These are phyloP conservation scores for Mycena vulgaris DNA, from an alignment of 768 basidiomycete genomes.

Conservation along the genomic window DNA sequence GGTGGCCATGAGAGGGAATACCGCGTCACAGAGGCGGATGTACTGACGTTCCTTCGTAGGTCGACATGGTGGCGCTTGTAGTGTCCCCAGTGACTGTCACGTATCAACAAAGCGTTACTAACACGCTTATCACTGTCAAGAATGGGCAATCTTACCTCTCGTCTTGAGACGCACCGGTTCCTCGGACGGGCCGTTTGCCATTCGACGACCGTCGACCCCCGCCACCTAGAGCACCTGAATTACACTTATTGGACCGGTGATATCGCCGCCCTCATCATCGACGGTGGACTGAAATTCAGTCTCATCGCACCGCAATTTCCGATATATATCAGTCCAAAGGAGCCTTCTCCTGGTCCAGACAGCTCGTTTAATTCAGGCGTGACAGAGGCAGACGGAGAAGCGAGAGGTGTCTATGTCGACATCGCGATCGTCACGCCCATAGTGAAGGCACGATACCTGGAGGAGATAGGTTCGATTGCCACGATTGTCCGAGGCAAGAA, in stretches of 20 bases:
- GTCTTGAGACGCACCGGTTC: neutral
- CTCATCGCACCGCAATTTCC: constrained; percentile 17
- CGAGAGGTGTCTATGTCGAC: constrained; percentile 23
- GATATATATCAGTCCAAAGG: constrained; percentile 8
- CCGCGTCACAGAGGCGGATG: neutral
- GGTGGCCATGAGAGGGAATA: neutral
- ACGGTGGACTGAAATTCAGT: neutral
- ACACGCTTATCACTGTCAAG: neutral
- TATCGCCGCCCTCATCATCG: neutral
- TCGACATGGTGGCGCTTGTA: neutral
- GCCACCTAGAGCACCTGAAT: constrained; percentile 17
- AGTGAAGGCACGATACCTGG: neutral
- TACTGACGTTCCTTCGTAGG: neutral
- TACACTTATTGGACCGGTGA: constrained; percentile 16
- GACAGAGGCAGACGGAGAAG: constrained; percentile 16
- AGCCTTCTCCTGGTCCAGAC: neutral
- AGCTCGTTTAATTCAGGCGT: neutral
- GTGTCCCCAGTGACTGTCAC: too few relatives aligned
- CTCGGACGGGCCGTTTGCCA: constrained; percentile 7
- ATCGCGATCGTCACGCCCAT: constrained; percentile 6
- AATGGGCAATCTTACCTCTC: constrained; percentile 5
- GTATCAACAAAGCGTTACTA: too few relatives aligned
- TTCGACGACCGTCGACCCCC: constrained; percentile 11
- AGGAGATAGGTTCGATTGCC: neutral
- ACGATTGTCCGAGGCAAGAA: neutral